Percentiles rank a stretch among this genome's conserved stretches.
phyloP scores from a whole-genome alignment of 2,329 filamentous ascomycete genomes.

The Canariomyces notabilis region DNA sequence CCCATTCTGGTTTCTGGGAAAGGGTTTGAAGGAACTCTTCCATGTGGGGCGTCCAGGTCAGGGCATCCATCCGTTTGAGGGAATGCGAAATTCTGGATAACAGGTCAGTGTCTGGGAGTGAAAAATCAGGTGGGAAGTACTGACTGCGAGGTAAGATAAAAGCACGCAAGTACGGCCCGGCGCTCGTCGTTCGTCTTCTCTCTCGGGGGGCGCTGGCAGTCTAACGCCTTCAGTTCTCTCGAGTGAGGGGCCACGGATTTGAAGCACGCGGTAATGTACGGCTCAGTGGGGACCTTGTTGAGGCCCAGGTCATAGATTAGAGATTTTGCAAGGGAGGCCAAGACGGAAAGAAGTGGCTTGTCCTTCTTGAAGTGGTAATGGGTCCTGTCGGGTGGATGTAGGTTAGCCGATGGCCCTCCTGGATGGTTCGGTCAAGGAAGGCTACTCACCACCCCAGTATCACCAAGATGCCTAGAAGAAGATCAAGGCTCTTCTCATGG shows the following conservation, averaged over 20 bases:
- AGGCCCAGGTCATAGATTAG: slow-evolving; percentile 44
- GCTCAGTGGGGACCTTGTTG: slow-evolving; percentile 34
- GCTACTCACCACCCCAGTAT: slow-evolving; percentile 40
- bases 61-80: slow-evolving; percentile 43
- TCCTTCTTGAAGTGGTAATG: slow-evolving; percentile 32
- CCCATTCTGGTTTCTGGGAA: slow-evolving; percentile 39
- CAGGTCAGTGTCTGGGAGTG: slow-evolving; percentile 1
- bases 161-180: slow-evolving; percentile 45
- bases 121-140: slow-evolving; percentile 21
- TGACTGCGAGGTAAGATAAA: slow-evolving; percentile 36
- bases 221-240: slow-evolving; percentile 27
- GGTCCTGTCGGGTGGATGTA: slow-evolving; percentile 28
- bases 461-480: slow-evolving; percentile 46
- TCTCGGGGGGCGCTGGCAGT: slow-evolving; percentile 19
- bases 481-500: slow-evolving; percentile 46
- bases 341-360: slow-evolving; percentile 42
- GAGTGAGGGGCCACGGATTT: too few relatives aligned
- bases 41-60: slow-evolving; percentile 55
- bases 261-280: slow-evolving; percentile 32
- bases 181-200: slow-evolving; percentile 45
- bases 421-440: background rate
- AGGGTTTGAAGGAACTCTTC: slow-evolving; percentile 51
- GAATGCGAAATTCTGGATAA: slow-evolving; percentile 22
- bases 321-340: slow-evolving; percentile 38
- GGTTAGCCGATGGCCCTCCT: background rate